A percentile compares a stretch with the other conserved stretches of the same genome.
These are phyloP conservation scores for Didymella segeticola DNA, from an alignment of 2,329 filamentous ascomycete species.

Conservation along the genomic window DNA sequence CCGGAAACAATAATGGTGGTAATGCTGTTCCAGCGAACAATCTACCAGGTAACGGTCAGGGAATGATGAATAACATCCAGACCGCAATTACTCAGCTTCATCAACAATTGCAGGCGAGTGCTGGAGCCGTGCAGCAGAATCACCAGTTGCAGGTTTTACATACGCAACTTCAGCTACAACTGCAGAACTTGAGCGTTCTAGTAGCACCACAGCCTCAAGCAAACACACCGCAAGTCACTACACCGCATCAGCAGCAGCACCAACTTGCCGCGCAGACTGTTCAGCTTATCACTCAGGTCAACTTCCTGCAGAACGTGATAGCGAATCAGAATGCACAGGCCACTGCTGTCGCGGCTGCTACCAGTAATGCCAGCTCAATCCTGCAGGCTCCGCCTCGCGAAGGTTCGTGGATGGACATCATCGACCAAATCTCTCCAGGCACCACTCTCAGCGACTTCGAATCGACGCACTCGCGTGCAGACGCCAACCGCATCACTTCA, in stretches of 20 bases:
- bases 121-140: conserved; percentile 22
- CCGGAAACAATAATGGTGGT: conserved; percentile 21
- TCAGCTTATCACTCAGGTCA: conserved; percentile 2
- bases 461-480: conserved; percentile 43
- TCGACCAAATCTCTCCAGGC: conserved; percentile 60
- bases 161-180: conserved; percentile 26
- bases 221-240: background rate
- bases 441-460: conserved; percentile 52
- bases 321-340: conserved; percentile 8
- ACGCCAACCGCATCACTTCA: conserved; percentile 36
- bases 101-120: conserved; percentile 29
- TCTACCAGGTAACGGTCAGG: background rate
- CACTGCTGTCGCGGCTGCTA: conserved; percentile 9
- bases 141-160: conserved; percentile 21
- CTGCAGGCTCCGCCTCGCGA: conserved; percentile 46
- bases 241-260: conserved; percentile 8
- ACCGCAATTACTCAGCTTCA: conserved; percentile 29
- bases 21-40: background rate
- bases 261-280: background rate
- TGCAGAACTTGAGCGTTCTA: conserved; percentile 10
- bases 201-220: background rate
- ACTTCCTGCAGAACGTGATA: conserved; percentile 5
- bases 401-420: conserved; percentile 59
- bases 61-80: conserved; percentile 26
- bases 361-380: conserved; percentile 24